Evolutionary conservation across 495 filamentous ascomycete genomes (phyloP), one percentile per base, ranked within the genome.

Genomic region (Penicillium bialowiezense): DNA sequence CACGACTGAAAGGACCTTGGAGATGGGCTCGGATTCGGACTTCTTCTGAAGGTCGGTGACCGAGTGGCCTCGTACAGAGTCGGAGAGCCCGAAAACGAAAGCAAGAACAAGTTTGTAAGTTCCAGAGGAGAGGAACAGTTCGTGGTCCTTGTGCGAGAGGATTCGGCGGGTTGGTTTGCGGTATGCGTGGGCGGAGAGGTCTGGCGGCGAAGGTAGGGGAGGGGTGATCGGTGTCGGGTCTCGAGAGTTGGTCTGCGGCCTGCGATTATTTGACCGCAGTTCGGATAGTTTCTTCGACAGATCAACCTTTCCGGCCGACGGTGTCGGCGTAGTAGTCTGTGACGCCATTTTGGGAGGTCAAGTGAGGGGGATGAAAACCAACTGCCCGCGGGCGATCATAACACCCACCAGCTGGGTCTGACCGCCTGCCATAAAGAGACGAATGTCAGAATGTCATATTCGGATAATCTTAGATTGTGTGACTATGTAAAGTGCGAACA

Each of bases 71-170:
- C 83, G 73, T 33, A 95, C 88, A 0, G 87, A 82, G 50, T 97
- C 91, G 33, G 90, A 84, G 33, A 97, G 84, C 26, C 80, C 78
- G 58, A 95, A 96, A 52, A 96, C 79, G 60, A 95, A 99, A 15
- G 86, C 80, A 18, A 87, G 62, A 42, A 99, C 74, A 5, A 97
- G 82, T 3, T 68, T 76, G 63, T 91, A 87, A 6, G 91, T 88
- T 0, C 85, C 78, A 0, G 92, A 97, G 10, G 80, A 67, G 7
- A 89, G 77, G 63, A 95, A 99, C 6, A 89, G 68, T 12, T 88
- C 79, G 62, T 93, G 91, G 59, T 99, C 95, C 36, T 79, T 67
- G 2, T 72, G 67, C 3, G 90, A 89, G 19, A 97, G 70, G 44
- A 99, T 96, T 7, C 90, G 82, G 40, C 91, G 78, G 13, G 65